Evolutionary conservation across 208 protist genomes (phyloP), one percentile per base, ranked within the genome.

Genomic region (Wallacemonas rigidus): DNA sequence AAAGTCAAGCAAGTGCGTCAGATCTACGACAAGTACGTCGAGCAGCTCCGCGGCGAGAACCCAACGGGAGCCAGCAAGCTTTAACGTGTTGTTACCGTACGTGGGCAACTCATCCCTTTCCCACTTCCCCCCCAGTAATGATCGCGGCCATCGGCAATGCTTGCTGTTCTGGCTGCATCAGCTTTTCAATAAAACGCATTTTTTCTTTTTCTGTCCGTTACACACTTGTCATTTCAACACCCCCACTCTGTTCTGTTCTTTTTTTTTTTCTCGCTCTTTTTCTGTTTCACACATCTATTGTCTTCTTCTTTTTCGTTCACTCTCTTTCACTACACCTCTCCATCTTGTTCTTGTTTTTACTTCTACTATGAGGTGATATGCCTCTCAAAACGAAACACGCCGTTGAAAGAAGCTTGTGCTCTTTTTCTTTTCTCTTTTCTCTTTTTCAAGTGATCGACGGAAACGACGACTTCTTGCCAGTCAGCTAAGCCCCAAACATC

Each of bases 1-100:
- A 81, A 76, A 71, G 68, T 79, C 54, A 65, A 17, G 15, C 43
- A 56, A 35, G 58, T 79, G 62, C 61, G 55, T 44, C 54, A 67
- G 40, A 74, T 79, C 14, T 58, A 77, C 73, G 58, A 71, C 56
- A 1, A 61, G 44, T 74, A 79, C 69, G 58, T 75, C 43, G 70
- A 80, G 38, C 70, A 80, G 70, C 75, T 80, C 2, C 65, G 67
- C 36, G 26, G 55, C 35, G 70, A 75, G 53, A 70, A 69, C 5
- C 3, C 48, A 57, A 62, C 58, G 65, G 60, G 62, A 43, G 67
- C 58, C 26, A 44, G 61, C 44, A 75, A 75, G 75, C 26, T 80
- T 61, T 76, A 71, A 54, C n/a, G 36, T 8, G 9, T 43, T 15
- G 56, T 6, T 62, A 7, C 15, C 4, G 9, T n/a, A 17, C n/a